Conservation (phyloP, 305 asterid species). For the Solanum hybrid region DNA sequence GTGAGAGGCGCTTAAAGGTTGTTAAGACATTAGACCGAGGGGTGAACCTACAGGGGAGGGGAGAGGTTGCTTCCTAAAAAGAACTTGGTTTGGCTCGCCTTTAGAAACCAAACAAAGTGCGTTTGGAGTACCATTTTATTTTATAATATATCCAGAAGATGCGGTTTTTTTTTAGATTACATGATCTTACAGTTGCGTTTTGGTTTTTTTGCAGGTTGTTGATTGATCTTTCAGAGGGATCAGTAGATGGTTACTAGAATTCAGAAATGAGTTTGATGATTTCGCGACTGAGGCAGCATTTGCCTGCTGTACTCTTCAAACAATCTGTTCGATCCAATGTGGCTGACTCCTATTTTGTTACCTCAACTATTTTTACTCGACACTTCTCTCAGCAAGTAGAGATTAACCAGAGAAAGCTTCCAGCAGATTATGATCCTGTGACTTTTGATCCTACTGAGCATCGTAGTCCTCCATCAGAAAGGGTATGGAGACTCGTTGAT, state of each 20-base stretch:
- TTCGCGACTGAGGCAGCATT: slow-evolving; percentile 33
- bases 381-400: slow-evolving; percentile 45
- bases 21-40: neutral
- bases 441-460: slow-evolving; percentile 70
- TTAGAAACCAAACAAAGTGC: neutral
- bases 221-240: neutral
- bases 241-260: slow-evolving; percentile 7
- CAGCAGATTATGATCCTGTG: slow-evolving; percentile 66
- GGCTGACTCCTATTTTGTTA: slow-evolving; percentile 11
- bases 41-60: neutral
- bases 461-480: slow-evolving; percentile 69
- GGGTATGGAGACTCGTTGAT: slow-evolving; percentile 69
- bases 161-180: neutral
- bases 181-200: neutral
- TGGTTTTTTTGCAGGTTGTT: neutral
- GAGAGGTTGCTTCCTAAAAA: neutral
- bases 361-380: slow-evolving; percentile 21
- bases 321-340: slow-evolving; percentile 14
- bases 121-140: neutral
- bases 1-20: neutral
- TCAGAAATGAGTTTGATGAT: slow-evolving; percentile 40
- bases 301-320: slow-evolving; percentile 23
- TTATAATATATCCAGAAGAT: neutral
- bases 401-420: slow-evolving; percentile 63
- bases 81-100: neutral